phyloP scores from a whole-genome alignment of 2,329 filamentous ascomycete genomes.

The Fusarium sterilihyphosum region DNA sequence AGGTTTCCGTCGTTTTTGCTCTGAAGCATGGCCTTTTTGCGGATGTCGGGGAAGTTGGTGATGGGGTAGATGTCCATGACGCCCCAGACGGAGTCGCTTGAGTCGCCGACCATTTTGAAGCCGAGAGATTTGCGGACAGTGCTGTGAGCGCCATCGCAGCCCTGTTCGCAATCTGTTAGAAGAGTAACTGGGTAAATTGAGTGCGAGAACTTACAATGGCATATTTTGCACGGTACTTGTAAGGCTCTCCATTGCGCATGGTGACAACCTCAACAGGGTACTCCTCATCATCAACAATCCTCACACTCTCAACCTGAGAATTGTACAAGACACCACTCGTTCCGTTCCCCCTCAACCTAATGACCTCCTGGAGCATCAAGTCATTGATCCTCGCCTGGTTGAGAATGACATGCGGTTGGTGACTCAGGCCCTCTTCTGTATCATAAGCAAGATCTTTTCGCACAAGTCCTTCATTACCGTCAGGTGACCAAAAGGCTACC shows the following conservation, averaged over 20 bases:
- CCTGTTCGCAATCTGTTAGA: not conserved
- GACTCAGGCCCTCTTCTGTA: slow-evolving; percentile 68
- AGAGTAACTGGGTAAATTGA: fast-evolving
- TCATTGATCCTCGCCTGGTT: slow-evolving; percentile 52
- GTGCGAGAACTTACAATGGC: slow-evolving; percentile 15
- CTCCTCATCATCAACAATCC: not conserved
- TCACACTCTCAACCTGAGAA: slow-evolving; percentile 28
- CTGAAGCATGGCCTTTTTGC: slow-evolving; percentile 44
- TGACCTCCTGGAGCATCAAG: slow-evolving; percentile 32
- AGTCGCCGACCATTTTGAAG: slow-evolving; percentile 41
- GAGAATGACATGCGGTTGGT: slow-evolving; percentile 73
- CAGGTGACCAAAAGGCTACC: slow-evolving; percentile 70
- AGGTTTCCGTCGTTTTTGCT: slow-evolving; percentile 34
- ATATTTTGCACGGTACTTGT: slow-evolving; percentile 27
- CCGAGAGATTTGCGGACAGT: slow-evolving; percentile 39
- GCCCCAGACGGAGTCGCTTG: slow-evolving; percentile 44
- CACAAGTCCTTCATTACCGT: slow-evolving; percentile 63
- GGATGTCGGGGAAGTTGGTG: slow-evolving; percentile 44
- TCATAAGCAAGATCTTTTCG: slow-evolving; percentile 71
- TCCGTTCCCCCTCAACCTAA: not conserved
- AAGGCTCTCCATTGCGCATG: not conserved
- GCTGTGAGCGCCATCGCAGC: slow-evolving; percentile 41
- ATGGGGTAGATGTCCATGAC: slow-evolving; percentile 42
- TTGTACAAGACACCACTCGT: slow-evolving; percentile 19
- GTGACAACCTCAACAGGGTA: slow-evolving; percentile 25